phyloP scores from a whole-genome alignment of 805 yeast genomes.

The Danielozyma ontarioensis region DNA sequence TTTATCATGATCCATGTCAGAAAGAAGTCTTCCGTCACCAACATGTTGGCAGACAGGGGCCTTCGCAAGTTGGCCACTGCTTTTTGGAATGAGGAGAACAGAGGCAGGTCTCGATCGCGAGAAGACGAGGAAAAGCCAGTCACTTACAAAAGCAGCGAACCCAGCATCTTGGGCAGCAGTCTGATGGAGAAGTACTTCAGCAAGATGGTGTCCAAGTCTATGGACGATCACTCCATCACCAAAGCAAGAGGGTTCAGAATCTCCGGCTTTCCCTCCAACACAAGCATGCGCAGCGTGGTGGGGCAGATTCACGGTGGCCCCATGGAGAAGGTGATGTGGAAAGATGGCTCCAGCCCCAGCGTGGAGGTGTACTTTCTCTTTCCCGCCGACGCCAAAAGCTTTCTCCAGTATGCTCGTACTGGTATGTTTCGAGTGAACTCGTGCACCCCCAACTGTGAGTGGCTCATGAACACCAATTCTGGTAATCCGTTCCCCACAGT shows the following conservation, averaged over 20 bases:
- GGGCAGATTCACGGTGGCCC: conserved; percentile 67
- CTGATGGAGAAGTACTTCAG: too few species aligned
- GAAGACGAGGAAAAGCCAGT: too few species aligned
- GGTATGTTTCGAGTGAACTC: conserved; percentile 62
- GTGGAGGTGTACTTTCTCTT: conserved; percentile 46
- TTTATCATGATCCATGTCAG: too few species aligned
- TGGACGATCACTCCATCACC: too few species aligned
- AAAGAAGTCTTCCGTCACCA: too few species aligned
- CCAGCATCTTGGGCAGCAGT: too few species aligned
- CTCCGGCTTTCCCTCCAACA: conserved; percentile 32
- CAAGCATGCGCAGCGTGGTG: conserved; percentile 47
- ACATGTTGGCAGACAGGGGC: too few species aligned
- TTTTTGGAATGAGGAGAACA: too few species aligned
- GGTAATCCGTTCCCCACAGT: conserved; percentile 15
- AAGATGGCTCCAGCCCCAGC: conserved; percentile 8
- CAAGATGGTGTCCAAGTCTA: too few species aligned
- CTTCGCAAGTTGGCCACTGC: too few species aligned
- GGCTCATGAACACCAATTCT: conserved; percentile 33
- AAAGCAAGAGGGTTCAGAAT: conserved; percentile 9
- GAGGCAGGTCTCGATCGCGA: too few species aligned
- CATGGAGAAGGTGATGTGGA: conserved; percentile 44
- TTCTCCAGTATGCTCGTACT: conserved; percentile 46
- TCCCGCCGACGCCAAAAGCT: conserved; percentile 49
- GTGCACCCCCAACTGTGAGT: conserved; percentile 36
- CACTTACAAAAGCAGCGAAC: too few species aligned